A percentile compares a stretch with the other conserved stretches of the same genome.
phyloP scores from a whole-genome alignment of 116 monocot genomes.

The Papilionanthe hybrid region DNA sequence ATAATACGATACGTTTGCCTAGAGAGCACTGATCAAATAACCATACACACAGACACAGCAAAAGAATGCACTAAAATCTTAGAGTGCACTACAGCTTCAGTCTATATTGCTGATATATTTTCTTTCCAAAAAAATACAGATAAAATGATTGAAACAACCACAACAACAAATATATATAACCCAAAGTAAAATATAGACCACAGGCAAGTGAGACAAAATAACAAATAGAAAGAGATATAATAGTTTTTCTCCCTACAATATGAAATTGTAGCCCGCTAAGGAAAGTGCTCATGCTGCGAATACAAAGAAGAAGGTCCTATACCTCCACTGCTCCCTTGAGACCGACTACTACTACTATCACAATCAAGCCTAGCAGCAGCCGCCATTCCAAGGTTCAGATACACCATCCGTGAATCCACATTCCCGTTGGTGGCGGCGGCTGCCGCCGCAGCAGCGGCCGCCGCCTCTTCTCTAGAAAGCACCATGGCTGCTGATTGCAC shows the following conservation, averaged over 20 bases:
- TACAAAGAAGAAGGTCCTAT: conserved; percentile 37
- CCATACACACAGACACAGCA: too few relatives aligned
- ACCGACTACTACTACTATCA: conserved; percentile 11
- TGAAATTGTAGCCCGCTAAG: background rate
- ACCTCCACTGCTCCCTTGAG: conserved; percentile 25
- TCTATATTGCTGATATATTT: too few relatives aligned
- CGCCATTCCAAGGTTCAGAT: conserved; percentile 66
- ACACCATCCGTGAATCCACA: conserved; percentile 60
- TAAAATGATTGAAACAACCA: too few relatives aligned
- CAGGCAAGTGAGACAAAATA: background rate
- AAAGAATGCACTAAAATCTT: too few relatives aligned
- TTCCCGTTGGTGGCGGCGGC: conserved; percentile 6
- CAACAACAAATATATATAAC: background rate
- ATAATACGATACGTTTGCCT: too few relatives aligned
- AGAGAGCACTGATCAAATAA: too few relatives aligned
- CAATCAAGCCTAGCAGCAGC: conserved; percentile 6
- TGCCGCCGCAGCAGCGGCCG: background rate
- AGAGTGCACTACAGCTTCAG: too few relatives aligned
- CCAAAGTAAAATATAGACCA: background rate
- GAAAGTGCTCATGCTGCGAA: conserved; percentile 11
- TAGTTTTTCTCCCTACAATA: background rate
- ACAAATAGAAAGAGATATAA: background rate
- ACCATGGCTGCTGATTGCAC: conserved; percentile 83
- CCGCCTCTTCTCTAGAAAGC: conserved; percentile 56
- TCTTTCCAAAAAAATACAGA: too few relatives aligned